Evolutionary conservation across 345 rosid genomes (phyloP), one percentile per base, ranked within the genome.

Genomic region (Citrus hindsii): DNA sequence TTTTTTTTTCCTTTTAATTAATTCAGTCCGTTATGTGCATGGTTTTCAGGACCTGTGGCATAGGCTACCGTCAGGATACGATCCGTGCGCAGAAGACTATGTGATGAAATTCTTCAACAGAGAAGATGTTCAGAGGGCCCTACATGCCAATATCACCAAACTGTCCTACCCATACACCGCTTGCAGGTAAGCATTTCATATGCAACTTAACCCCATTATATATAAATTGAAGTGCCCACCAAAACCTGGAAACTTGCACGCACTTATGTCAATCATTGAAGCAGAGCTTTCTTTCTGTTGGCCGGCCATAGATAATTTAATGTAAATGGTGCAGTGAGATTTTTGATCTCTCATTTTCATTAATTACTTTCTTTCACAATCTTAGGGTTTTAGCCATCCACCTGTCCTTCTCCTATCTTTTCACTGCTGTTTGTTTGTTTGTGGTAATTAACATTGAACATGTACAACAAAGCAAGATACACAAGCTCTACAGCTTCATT

Each of bases 141-240:
- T 93, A 4, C 94, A 92, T 76, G 97, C 97, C 4, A 93, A 92
- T 71, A 77, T 87, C 62, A 90, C 98, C 13, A 86, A 85, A 56
- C 71, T 92, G 46, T 73, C 90, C 6, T 93, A 93, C 70, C 91
- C 88, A 18, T 93, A 89, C 59, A 59, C 85, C 18, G 68, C 84
- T 46, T 93, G 98, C 98, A 93, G 93, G 94, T 89, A 79, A 12
- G 65, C 30, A 9, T n/a, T 24, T 24, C 65, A 24, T 60, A 9
- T 25, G 65, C 30, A 60, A n/a, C 13, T 8, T 14, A 60, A 9
- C 5, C 9, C 13, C 9, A 60, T n/a, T 25, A 25, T 60, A 46
- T n/a, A 10, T 37, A 7, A 6, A 37, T 60, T n/a, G 12, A 60
- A 8, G 37, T 62, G 40, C 58, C 73, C 22, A 53, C 58, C 58